Evolutionary conservation across 257 asterid genomes (phyloP), one percentile per base, ranked within the genome.

Genomic region (Eustoma russellianum): DNA sequence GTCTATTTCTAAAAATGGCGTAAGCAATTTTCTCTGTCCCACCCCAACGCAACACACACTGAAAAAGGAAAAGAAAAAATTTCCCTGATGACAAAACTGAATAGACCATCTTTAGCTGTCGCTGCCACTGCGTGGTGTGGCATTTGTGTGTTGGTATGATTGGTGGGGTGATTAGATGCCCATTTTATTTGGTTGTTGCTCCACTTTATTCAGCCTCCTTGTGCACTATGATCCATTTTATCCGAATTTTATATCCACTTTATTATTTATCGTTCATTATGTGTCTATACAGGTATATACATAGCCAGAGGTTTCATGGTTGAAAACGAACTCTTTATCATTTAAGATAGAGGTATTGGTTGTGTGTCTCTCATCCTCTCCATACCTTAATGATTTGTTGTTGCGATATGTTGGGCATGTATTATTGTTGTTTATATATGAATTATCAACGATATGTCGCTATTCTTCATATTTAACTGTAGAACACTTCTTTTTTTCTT

Each of bases 101-200:
- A 33, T 54, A 53, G 60, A 52, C 66, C 60, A 45, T 52, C 11
- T 45, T 6, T 46, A 33, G 55, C 34, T 62, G 55, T 24, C 30
- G 30, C 3, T 24, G 30, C 30, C 3, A 4, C 30, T 54, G 17
- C 52, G 60, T 50, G 50, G 60, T 45, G 30, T 10, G 64, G 65
- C 77, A 57, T 53, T 60, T 75, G 38, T 48, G 17, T 5, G 73
- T 69, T 74, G 43, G 17, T 64, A 75, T 76, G 71, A 67, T 73
- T 78, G 84, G 48, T 50, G 75, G 75, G 74, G 9, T 81, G 88
- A 85, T 60, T 85, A 79, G 86, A 77, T 73, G 79, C 76, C 86
- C 92, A 78, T 63, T 81, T 67, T 10, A 54, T 50, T 12, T 45
- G 51, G 35, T 41, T 64, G 64, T 68, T 78, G 75, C 67, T 70